Evolutionary conservation across 352 stramenopile genomes (phyloP).

Genomic region (Phytophthora fragariae): DNA sequence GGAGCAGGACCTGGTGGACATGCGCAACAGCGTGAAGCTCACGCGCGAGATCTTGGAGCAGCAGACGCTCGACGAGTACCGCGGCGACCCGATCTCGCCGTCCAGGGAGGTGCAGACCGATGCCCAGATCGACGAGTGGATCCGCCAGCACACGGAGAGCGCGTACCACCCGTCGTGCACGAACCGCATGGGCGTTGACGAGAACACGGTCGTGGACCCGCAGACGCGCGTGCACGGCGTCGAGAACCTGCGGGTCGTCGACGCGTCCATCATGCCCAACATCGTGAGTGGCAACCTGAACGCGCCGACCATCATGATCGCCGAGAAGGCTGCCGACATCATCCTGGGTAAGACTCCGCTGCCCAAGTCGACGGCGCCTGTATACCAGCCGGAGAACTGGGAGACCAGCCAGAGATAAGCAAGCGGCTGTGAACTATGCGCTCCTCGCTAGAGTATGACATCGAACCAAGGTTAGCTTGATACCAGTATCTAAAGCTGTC

Average conservation of each 20-base stretch:
- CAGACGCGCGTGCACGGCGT: conserved; percentile 87
- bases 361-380: conserved; percentile 73
- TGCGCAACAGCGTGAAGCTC: conserved; percentile 77
- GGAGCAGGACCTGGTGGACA: conserved; percentile 79
- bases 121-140: conserved; percentile 86
- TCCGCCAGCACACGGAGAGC: conserved; percentile 85
- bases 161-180: conserved; percentile 92
- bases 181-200: conserved; percentile 86
- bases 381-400: conserved; percentile 82
- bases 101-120: conserved; percentile 66
- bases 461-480: not conserved
- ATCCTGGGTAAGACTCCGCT: conserved; percentile 83
- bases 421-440: not conserved
- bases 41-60: conserved; percentile 91
- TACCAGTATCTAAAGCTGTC: no score
- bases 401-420: conserved; percentile 73
- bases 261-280: conserved; percentile 95
- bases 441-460: not conserved
- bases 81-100: conserved; percentile 81
- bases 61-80: conserved; percentile 85
- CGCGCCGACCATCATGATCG: conserved; percentile 94
- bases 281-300: conserved; percentile 96
- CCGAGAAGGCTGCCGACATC: conserved; percentile 94
- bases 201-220: conserved; percentile 92
- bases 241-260: conserved; percentile 89